A percentile compares a stretch with the other conserved stretches of the same genome.
Conservation (phyloP, 495 filamentous ascomycete species). For the Hyaloscypha hepaticicola region DNA sequence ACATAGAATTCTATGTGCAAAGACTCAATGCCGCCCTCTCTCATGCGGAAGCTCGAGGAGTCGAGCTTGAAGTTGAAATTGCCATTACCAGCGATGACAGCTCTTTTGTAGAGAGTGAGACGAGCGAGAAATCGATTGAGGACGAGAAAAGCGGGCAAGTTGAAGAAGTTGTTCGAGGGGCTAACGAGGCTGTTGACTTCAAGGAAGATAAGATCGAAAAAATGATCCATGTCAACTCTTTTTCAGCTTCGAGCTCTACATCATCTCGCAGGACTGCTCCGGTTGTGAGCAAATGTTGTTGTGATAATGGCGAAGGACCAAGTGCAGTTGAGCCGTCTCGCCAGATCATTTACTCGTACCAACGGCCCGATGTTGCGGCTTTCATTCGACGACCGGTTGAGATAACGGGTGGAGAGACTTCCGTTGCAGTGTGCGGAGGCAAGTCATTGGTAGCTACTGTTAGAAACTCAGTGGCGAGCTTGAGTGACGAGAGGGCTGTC, state of each 20-base stretch:
- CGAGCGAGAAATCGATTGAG: not conserved
- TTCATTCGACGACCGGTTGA: slow-evolving; percentile 59
- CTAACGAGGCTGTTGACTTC: slow-evolving; percentile 10
- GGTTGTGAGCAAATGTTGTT: slow-evolving; percentile 2
- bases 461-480: slow-evolving; percentile 61
- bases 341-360: slow-evolving; percentile 18
- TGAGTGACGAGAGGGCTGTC: slow-evolving; percentile 84
- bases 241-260: slow-evolving; percentile 12
- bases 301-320: not conserved
- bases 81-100: slow-evolving; percentile 19
- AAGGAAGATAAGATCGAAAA: not conserved
- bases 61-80: slow-evolving; percentile 39
- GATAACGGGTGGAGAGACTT: slow-evolving; percentile 75
- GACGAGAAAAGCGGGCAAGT: not conserved
- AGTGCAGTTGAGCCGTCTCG: not conserved
- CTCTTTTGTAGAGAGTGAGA: not conserved
- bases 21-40: slow-evolving; percentile 58
- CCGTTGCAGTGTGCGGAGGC: slow-evolving; percentile 80
- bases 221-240: slow-evolving; percentile 7
- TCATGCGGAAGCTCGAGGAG: slow-evolving; percentile 47
- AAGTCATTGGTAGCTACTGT: slow-evolving; percentile 62
- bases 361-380: slow-evolving; percentile 41
- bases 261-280: slow-evolving; percentile 1
- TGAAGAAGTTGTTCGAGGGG: not conserved
- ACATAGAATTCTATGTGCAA: slow-evolving; percentile 67